Evolutionary conservation across 768 basidiomycete species (phyloP).

Genomic region (Suillus cothurnatus): DNA sequence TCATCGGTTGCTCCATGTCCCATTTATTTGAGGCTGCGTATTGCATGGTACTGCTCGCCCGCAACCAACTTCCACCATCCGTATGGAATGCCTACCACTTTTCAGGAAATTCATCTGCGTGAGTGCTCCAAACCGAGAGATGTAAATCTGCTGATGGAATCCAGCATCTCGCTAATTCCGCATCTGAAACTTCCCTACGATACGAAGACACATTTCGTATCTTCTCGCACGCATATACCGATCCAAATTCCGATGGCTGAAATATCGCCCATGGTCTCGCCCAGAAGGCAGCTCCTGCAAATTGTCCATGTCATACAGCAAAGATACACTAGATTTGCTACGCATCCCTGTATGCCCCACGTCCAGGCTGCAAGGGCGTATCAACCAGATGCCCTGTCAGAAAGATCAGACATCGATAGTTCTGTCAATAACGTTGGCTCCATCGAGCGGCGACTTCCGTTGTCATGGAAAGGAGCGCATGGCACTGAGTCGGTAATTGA

Average conservation of each 20-base stretch:
- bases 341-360: slow-evolving; percentile 3
- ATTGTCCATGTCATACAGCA: not conserved
- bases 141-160: not conserved
- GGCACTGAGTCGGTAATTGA: not conserved
- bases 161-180: slow-evolving; percentile 1
- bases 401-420: not conserved
- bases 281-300: not conserved
- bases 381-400: not conserved
- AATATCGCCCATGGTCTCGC: not conserved
- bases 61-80: slow-evolving; percentile 3
- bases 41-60: slow-evolving; percentile 19
- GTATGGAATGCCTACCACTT: slow-evolving; percentile 1
- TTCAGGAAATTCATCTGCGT: slow-evolving; percentile 3
- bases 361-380: slow-evolving; percentile 6
- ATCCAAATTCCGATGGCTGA: not conserved
- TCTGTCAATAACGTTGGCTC: slow-evolving; percentile 4
- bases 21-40: slow-evolving; percentile 26
- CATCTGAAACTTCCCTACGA: slow-evolving; percentile 1
- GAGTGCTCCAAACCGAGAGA: not conserved
- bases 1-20: slow-evolving; percentile 16
- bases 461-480: not conserved
- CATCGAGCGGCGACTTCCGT: slow-evolving; percentile 1
- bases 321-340: not conserved
- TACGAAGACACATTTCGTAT: not conserved
- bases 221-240: slow-evolving; percentile 5